These are phyloP conservation scores for Fusarium sp. DNA, from an alignment of 2,329 filamentous ascomycete genomes.

Conservation along the genomic window DNA sequence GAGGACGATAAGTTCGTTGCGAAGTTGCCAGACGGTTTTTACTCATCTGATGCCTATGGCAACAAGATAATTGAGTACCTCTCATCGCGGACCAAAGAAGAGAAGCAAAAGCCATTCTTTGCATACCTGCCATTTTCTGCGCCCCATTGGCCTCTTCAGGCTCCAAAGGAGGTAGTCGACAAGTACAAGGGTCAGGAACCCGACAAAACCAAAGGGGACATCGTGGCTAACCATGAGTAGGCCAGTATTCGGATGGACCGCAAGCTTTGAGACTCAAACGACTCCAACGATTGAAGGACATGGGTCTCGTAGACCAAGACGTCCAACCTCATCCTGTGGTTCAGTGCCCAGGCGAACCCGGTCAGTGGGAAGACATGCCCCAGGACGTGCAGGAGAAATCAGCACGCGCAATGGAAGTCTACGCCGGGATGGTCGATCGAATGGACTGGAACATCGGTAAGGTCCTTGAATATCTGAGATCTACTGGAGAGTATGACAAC, in stretches of 20 bases:
- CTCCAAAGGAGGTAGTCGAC: conserved; percentile 63
- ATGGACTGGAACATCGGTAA: conserved; percentile 66
- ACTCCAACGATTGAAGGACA: conserved; percentile 65
- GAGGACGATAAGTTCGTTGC: conserved; percentile 53
- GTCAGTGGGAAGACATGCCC: conserved; percentile 39
- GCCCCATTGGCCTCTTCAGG: conserved; percentile 73
- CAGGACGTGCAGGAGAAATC: conserved; percentile 16
- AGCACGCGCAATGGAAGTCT: conserved; percentile 55
- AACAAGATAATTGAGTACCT: conserved; percentile 65
- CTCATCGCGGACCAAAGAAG: conserved; percentile 58
- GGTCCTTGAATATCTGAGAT: conserved; percentile 56
- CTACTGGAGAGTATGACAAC: not conserved
- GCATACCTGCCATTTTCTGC: conserved; percentile 71
- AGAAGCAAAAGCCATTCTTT: conserved; percentile 63
- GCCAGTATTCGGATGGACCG: conserved; percentile 68
- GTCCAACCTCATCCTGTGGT: conserved; percentile 64
- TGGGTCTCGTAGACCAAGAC: conserved; percentile 65
- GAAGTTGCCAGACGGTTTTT: conserved; percentile 62
- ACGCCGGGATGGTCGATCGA: conserved; percentile 67
- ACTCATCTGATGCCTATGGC: conserved; percentile 65
- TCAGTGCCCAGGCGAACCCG: conserved; percentile 56
- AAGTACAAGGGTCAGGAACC: conserved; percentile 62
- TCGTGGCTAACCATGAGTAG: conserved; percentile 39
- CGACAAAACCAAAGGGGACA: not conserved
- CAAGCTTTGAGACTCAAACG: conserved; percentile 65